Conservation (phyloP, 2,329 filamentous ascomycete genomes). For the Zarea fungicola region DNA sequence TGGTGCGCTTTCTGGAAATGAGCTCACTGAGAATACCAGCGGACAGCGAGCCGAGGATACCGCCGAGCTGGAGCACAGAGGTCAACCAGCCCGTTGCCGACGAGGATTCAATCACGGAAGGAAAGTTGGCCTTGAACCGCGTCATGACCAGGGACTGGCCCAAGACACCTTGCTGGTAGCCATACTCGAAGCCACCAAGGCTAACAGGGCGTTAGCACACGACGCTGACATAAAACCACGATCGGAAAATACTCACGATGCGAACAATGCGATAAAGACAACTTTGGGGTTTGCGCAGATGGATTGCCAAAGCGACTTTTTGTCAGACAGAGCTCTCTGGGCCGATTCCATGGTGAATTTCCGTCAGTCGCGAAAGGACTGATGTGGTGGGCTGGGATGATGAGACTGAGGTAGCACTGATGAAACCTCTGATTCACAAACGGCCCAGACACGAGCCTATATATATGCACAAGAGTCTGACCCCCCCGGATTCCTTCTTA, state of each 20-base stretch:
- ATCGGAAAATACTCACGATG: constrained; percentile 26
- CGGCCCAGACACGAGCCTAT: constrained; percentile 11
- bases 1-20: constrained; percentile 47
- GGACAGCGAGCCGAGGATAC: constrained; percentile 42
- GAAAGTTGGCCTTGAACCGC: constrained; percentile 45
- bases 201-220: constrained; percentile 20
- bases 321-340: constrained; percentile 13
- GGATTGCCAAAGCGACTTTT: constrained; percentile 23
- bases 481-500: constrained; percentile 11
- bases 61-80: constrained; percentile 45
- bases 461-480: constrained; percentile 1
- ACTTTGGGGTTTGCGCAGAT: constrained; percentile 31
- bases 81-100: constrained; percentile 47
- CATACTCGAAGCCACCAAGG: constrained; percentile 48
- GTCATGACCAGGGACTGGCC: constrained; percentile 50
- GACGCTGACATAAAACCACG: background rate
- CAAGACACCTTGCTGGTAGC: constrained; percentile 50
- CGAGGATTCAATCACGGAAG: constrained; percentile 39
- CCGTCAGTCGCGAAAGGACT: background rate
- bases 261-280: constrained; percentile 35
- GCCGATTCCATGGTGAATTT: constrained; percentile 15
- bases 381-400: no score
- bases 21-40: constrained; percentile 44
- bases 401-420: background rate
- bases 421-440: background rate